Evolutionary conservation across 148 eudicot genomes (phyloP).

Genomic region (Dysphania ambrosioides): DNA sequence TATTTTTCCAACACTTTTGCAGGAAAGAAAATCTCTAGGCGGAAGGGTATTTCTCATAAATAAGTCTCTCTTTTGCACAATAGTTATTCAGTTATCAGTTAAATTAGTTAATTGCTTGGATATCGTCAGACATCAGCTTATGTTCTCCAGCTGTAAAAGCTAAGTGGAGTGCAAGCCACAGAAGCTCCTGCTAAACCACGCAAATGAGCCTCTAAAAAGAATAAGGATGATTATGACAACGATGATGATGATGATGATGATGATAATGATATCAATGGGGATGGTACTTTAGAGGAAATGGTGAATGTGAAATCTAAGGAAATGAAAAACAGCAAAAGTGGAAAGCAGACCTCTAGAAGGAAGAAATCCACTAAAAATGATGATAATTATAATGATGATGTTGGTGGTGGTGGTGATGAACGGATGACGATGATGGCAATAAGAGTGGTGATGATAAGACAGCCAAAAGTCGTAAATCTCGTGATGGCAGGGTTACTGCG

Average conservation of each 20-base stretch:
- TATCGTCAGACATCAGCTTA: slow-evolving; percentile 79
- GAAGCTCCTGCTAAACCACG: slow-evolving; percentile 47
- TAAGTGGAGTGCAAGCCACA: slow-evolving; percentile 54
- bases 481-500: slow-evolving; percentile 34
- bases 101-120: slow-evolving; percentile 1
- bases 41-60: slow-evolving; percentile 66
- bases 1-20: slow-evolving; percentile 25
- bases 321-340: slow-evolving; percentile 27
- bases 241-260: slow-evolving; percentile 27
- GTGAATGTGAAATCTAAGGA: slow-evolving; percentile 38
- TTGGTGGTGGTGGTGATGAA: slow-evolving; percentile 21
- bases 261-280: slow-evolving; percentile 20
- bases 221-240: slow-evolving; percentile 31
- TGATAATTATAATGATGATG: slow-evolving; percentile 10
- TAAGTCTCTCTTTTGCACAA: background rate
- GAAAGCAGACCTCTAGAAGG: slow-evolving; percentile 31
- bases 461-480: slow-evolving; percentile 28
- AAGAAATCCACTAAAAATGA: slow-evolving; percentile 23
- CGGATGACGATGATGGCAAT: too few relatives aligned
- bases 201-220: slow-evolving; percentile 40
- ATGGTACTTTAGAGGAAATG: slow-evolving; percentile 35
- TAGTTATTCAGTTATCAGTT: background rate
- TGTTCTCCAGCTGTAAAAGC: slow-evolving; percentile 86
- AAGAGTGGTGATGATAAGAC: slow-evolving; percentile 32
- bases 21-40: slow-evolving; percentile 84